Evolutionary conservation across 2,329 filamentous ascomycete genomes (phyloP).

Genomic region (Torrubiella hemipterigena): DNA sequence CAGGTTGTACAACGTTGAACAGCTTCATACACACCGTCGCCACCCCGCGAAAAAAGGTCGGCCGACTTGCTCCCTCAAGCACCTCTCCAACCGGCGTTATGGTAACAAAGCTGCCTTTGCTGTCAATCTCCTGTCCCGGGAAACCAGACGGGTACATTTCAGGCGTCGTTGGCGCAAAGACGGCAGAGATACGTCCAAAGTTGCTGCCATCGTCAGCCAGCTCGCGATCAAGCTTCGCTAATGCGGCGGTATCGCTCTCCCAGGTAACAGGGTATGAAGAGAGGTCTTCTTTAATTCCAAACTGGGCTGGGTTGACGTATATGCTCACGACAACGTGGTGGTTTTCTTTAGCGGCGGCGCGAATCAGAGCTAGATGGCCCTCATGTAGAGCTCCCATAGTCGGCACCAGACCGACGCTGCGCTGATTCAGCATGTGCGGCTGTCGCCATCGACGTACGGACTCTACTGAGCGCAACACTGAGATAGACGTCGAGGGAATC

Average conservation of each 20-base stretch:
- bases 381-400: slow-evolving; percentile 97
- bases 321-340: slow-evolving; percentile 82
- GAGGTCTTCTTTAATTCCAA: slow-evolving; percentile 80
- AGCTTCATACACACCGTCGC: slow-evolving; percentile 90
- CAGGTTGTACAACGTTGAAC: slow-evolving; percentile 41
- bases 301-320: slow-evolving; percentile 95
- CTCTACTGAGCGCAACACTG: slow-evolving; percentile 64
- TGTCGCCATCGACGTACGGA: slow-evolving; percentile 59
- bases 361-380: slow-evolving; percentile 78
- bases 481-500: slow-evolving; percentile 47
- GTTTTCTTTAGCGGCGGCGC: slow-evolving; percentile 72
- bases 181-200: slow-evolving; percentile 60
- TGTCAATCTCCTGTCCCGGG: slow-evolving; percentile 59
- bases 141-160: slow-evolving; percentile 82
- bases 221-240: slow-evolving; percentile 59
- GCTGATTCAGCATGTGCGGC: slow-evolving; percentile 51
- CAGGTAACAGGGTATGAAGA: slow-evolving; percentile 84
- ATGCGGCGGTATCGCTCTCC: slow-evolving; percentile 58
- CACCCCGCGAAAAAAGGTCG: slow-evolving; percentile 93
- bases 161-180: slow-evolving; percentile 74
- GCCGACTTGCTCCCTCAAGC: slow-evolving; percentile 73
- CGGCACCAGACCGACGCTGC: slow-evolving; percentile 76
- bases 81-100: slow-evolving; percentile 75
- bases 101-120: slow-evolving; percentile 78
- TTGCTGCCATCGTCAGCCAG: slow-evolving; percentile 49